Evolutionary conservation across 768 basidiomycete species (phyloP).

Genomic region (Xerocomus brunneocitrinus): DNA sequence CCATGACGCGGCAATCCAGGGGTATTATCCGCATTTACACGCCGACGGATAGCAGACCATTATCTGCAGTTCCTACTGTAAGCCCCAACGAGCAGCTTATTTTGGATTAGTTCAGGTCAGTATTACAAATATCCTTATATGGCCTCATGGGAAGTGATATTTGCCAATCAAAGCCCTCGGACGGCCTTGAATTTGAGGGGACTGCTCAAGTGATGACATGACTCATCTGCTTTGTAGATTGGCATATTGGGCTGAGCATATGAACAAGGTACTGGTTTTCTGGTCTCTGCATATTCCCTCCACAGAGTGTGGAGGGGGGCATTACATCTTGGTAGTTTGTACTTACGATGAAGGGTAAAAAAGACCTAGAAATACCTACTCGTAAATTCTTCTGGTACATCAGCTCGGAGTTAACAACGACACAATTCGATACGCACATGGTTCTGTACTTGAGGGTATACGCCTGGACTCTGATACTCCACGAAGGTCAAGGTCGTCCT

Average conservation of each 20-base stretch:
- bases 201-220: neutral
- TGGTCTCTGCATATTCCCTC: constrained; percentile 6
- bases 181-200: neutral
- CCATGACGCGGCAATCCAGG: neutral
- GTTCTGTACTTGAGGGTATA: constrained; percentile 12
- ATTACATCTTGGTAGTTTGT: constrained; percentile 16
- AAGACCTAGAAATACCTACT: constrained; percentile 1
- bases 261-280: constrained; percentile 2
- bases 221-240: neutral
- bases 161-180: neutral
- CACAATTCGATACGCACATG: constrained; percentile 12
- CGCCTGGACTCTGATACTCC: constrained; percentile 9
- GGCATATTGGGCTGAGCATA: constrained; percentile 6
- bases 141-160: neutral
- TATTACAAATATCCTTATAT: neutral
- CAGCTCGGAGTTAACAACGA: neutral
- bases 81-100: neutral
- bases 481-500: constrained; percentile 37
- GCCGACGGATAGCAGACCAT: constrained; percentile 1
- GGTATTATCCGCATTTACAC: constrained; percentile 8
- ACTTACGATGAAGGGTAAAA: constrained; percentile 1
- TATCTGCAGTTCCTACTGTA: neutral
- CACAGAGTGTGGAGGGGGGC: neutral
- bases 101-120: neutral
- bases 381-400: constrained; percentile 19